Evolutionary conservation across 208 protist species (phyloP), one percentile per base, ranked within the genome.

Genomic region (Crithidia thermophila): DNA sequence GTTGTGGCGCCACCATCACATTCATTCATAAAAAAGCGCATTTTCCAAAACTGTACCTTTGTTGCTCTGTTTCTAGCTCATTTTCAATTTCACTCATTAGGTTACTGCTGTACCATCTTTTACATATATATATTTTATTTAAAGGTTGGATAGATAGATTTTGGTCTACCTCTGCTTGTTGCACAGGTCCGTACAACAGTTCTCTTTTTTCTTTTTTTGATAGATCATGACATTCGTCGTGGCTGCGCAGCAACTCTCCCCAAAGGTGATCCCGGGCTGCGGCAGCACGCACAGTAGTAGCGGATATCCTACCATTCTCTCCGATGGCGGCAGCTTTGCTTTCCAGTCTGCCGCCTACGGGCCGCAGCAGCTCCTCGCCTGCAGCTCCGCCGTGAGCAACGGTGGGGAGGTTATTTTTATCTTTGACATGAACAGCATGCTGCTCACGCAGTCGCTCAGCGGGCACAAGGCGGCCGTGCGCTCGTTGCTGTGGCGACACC

Each of bases 371-470:
- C 64, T 94, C 11, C 62, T 94, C 14, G 89, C 85, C 9, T 89
- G 81, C 61, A 83, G 80, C 43, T 88, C 78, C 37, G 69, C 58
- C 1, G 77, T 77, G 18, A 67, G 56, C 40, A 31, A 59, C 23
- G 70, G 60, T 13, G 82, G 82, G 20, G 72, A 77, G 31, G 72
- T 83, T 30, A 82, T 95, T 21, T 81, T 88, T 46, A 61, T 95
- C 16, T 82, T 82, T 52, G 85, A 93, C 63, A 84, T 91, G 79
- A 90, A 88, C 63, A 93, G 84, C 57, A 77, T 80, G 72, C 84
- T 86, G 55, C 77, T 93, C 1, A 82, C 90, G 28, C 89, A 95
- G 65, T 90, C 84, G 28, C 75, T 95, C 11, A 68, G 72, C 56
- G 86, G 84, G 39, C 86, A 90, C 57, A 60, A 20, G 34, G 61